A percentile compares a stretch with the other conserved stretches of the same genome.
Conservation (phyloP, 2,329 filamentous ascomycete species). For the Talaromyces sp. region DNA sequence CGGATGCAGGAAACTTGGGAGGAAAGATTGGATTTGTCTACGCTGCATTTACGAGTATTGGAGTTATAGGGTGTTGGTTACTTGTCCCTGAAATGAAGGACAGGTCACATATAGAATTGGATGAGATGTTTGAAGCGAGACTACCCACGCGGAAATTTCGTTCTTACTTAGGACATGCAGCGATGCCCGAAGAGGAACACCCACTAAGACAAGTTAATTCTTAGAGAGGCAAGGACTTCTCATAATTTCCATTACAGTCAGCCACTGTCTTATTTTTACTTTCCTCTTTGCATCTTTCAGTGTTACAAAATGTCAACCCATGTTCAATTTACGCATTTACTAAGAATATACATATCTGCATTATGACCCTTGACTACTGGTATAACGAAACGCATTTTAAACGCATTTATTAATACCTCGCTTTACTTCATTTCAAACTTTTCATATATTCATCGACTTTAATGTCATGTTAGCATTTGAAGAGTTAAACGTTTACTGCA, state of each 20-base stretch:
- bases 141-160: conserved; percentile 5
- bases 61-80: conserved; percentile 37
- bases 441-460: too few species aligned
- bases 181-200: not conserved
- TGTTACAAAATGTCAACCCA: not conserved
- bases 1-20: not conserved
- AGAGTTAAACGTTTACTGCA: too few species aligned
- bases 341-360: not conserved
- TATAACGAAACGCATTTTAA: too few species aligned
- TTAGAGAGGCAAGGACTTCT: not conserved
- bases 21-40: not conserved
- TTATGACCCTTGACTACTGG: not conserved
- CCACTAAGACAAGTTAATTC: not conserved
- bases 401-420: too few species aligned
- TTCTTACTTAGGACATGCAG: not conserved
- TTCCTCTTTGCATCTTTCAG: not conserved
- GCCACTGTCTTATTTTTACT: not conserved
- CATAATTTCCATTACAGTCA: not conserved
- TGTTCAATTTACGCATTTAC: not conserved
- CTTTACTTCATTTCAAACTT: too few species aligned
- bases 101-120: conserved; percentile 44
- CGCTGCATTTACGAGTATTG: not conserved
- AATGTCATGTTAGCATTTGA: too few species aligned
- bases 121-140: conserved; percentile 28
- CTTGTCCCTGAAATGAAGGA: conserved; percentile 51